These are phyloP conservation scores for Achaetomiella virescens DNA, from an alignment of 495 filamentous ascomycete genomes.

Conservation along the genomic window DNA sequence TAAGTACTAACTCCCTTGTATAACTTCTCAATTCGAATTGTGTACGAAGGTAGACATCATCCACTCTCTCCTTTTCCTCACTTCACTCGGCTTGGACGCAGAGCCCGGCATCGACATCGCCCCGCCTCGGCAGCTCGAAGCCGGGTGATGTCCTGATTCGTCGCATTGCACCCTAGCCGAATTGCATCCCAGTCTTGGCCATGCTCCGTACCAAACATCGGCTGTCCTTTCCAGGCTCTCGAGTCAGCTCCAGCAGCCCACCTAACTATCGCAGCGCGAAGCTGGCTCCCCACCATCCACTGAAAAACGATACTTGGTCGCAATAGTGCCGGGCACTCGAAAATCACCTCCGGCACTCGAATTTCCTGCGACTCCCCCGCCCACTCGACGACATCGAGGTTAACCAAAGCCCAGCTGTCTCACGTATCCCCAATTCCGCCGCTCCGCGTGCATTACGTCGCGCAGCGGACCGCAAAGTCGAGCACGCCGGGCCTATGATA, in stretches of 20 bases:
- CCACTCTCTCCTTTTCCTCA: too few species aligned
- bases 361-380: not conserved
- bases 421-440: not conserved
- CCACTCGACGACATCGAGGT: not conserved
- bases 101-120: too few species aligned
- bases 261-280: not conserved
- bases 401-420: not conserved
- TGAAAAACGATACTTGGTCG: not conserved
- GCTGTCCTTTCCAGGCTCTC: not conserved
- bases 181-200: not conserved
- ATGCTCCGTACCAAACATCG: not conserved
- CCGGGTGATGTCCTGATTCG: not conserved
- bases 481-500: slow-evolving; percentile 9
- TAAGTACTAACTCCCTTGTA: too few species aligned
- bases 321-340: not conserved
- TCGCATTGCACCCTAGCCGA: not conserved
- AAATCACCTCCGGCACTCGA: not conserved
- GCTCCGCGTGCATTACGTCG: slow-evolving; percentile 13
- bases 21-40: too few species aligned
- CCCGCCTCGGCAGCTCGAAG: too few species aligned
- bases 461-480: slow-evolving; percentile 8
- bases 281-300: not conserved
- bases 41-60: too few species aligned
- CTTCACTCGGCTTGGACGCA: too few species aligned
- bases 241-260: not conserved